Base-by-base conservation (phyloP, 2,329 filamentous ascomycete genomes). In the Diplodia seriata region DNA sequence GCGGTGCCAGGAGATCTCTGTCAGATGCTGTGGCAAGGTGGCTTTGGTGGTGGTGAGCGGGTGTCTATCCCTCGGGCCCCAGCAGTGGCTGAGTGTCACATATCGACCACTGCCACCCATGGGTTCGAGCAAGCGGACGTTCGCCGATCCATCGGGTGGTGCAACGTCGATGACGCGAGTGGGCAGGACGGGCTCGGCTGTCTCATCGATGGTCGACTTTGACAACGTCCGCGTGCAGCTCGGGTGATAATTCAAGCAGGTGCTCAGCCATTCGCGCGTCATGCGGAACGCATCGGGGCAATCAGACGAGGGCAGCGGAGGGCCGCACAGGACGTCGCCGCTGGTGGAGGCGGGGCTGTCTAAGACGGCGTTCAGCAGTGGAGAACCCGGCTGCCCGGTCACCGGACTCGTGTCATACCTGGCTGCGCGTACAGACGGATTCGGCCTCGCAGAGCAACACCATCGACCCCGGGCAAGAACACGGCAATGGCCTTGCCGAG, bases 241-340 rank as follows among this genome's bases (percentile, higher is more conserved):
- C 31, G 71, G 54, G 66, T 73, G 72, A 51, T 70, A 43, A 26
- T 65, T 55, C 36, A 73, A 47, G 63, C 71, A 74, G 36, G 71
- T 59, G n/a, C 61, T 59, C 55, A 73, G 67, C 72, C 71, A 74
- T 26, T 70, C 66, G 47, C 70, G 43, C 43, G 72, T 70, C 62
- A 74, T 69, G 49, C 68, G 18, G 55, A 69, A 74, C 9, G 73
- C 71, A 56, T 71, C 69, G 59, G 73, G 73, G 47, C 71, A 74
- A 62, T 72, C 71, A 67, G 73, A 74, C 31, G 73, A 68, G 54
- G 70, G 63, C 53, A 72, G 61, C 18, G 69, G 26, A 43, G 70
- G 69, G n/a, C 69, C 66, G 57, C 68, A 67, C 57, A 71, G 68
- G 20, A 73, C 63, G 38, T 72, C 69, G 66, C 72, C 71, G 70